Evolutionary conservation across 169 alveolate genomes (phyloP).

Genomic region (Plasmodium vivax): DNA sequence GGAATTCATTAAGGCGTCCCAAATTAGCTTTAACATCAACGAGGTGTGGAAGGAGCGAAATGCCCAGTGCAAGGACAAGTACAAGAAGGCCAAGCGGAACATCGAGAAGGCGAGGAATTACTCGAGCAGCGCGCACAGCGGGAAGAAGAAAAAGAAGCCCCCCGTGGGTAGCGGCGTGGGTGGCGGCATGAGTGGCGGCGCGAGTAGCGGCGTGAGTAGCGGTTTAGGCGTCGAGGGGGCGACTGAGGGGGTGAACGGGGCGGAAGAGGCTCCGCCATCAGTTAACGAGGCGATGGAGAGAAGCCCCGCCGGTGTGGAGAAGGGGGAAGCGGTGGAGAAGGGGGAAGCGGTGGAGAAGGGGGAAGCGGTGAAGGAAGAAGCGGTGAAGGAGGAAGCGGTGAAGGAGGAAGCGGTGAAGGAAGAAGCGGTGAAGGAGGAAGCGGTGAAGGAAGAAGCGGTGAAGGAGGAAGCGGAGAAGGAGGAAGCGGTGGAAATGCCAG

Average conservation of each 20-base stretch:
- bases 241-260: background rate
- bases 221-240: background rate
- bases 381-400: background rate
- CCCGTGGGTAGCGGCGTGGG: background rate
- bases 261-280: background rate
- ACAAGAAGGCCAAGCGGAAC: conserved; percentile 42
- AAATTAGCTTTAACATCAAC: conserved; percentile 47
- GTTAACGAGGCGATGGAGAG: background rate
- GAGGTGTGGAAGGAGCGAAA: conserved; percentile 66
- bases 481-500: background rate
- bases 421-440: too few relatives aligned
- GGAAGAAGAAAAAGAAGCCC: conserved; percentile 9
- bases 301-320: background rate
- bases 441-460: too few relatives aligned
- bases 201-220: background rate
- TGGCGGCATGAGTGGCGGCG: too few relatives aligned
- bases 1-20: conserved; percentile 64
- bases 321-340: conserved; percentile 3
- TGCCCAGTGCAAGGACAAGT: conserved; percentile 23
- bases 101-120: conserved; percentile 20
- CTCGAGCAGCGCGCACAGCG: conserved; percentile 5
- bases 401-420: background rate
- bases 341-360: conserved; percentile 9
- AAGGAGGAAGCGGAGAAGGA: too few relatives aligned
- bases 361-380: conserved; percentile 13